Conservation (phyloP, 106 monocot genomes). For the Hemerocallis citrina region DNA sequence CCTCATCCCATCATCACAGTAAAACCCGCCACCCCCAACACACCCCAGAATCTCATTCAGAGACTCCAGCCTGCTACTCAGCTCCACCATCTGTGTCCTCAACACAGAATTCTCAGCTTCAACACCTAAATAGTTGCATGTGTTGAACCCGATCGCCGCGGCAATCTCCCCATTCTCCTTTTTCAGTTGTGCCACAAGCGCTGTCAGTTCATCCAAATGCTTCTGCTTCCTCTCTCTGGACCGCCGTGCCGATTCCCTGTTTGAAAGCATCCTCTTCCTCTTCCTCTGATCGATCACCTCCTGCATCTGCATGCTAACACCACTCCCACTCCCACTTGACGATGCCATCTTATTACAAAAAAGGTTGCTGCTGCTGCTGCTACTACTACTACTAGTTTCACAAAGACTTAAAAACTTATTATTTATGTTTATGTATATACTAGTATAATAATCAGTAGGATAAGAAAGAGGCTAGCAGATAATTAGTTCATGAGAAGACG, state of each 20-base stretch:
- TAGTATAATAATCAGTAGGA: no score
- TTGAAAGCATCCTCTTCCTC: conserved; percentile 30
- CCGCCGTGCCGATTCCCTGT: conserved; percentile 41
- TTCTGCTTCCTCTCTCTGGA: conserved; percentile 52
- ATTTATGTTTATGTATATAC: not conserved
- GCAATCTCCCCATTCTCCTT: conserved; percentile 27
- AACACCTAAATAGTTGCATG: conserved; percentile 13
- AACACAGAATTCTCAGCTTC: conserved; percentile 45
- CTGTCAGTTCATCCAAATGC: conserved; percentile 41
- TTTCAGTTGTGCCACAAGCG: conserved; percentile 21
- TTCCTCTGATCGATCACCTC: conserved; percentile 31
- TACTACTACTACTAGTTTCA: no score
- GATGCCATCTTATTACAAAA: no score
- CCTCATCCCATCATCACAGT: no score
- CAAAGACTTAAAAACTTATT: not conserved
- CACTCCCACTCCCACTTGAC: conserved; percentile 4
- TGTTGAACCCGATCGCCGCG: conserved; percentile 7
- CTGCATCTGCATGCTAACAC: conserved; percentile 15
- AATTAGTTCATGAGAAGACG: conserved; percentile 58
- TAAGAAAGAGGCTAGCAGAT: not conserved
- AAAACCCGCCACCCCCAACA: no score
- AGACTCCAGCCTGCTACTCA: conserved; percentile 28
- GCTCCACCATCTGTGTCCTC: conserved; percentile 34
- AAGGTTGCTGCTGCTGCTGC: no score
- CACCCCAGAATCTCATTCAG: conserved; percentile 24